Percentiles rank a stretch among this genome's conserved stretches.
Evolutionary conservation across 768 basidiomycete genomes (phyloP).

Genomic region (Mycena polygramma): DNA sequence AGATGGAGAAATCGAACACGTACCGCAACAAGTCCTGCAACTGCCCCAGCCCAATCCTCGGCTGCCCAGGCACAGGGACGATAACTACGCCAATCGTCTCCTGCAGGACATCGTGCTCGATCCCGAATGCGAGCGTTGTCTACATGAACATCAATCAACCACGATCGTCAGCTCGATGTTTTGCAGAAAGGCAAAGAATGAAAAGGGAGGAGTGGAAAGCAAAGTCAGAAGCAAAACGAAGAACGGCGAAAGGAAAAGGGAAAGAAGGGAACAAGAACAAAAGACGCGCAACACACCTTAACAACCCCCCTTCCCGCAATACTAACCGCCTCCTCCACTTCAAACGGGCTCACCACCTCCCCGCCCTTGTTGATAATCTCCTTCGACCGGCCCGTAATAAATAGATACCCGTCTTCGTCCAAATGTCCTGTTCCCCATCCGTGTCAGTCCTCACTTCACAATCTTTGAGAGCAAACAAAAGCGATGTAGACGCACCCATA

Average conservation of each 20-base stretch:
- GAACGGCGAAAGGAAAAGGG: too few relatives aligned
- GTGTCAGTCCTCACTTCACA: too few relatives aligned
- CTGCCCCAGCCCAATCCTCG: constrained; percentile 56
- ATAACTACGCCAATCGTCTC: constrained; percentile 61
- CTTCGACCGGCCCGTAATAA: constrained; percentile 70
- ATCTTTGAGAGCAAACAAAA: too few relatives aligned
- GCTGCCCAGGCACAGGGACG: constrained; percentile 50
- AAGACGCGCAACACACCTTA: constrained; percentile 44
- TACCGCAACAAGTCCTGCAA: constrained; percentile 58
- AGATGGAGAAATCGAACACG: constrained; percentile 10
- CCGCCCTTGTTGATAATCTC: constrained; percentile 74
- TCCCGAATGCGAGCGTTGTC: constrained; percentile 58
- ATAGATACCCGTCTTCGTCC: constrained; percentile 62
- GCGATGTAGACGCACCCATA: constrained; percentile 38
- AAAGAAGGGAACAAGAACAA: too few relatives aligned
- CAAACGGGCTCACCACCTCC: constrained; percentile 72
- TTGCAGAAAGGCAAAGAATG: not conserved
- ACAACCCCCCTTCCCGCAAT: constrained; percentile 56
- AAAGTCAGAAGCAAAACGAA: too few relatives aligned
- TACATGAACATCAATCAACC: constrained; percentile 27
- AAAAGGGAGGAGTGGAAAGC: too few relatives aligned
- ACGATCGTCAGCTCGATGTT: not conserved
- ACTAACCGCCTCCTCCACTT: constrained; percentile 69
- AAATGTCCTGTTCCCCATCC: constrained; percentile 47
- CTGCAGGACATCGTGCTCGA: constrained; percentile 62